Conservation (phyloP, 306 rosid genomes). For the Rosa chinensis region DNA sequence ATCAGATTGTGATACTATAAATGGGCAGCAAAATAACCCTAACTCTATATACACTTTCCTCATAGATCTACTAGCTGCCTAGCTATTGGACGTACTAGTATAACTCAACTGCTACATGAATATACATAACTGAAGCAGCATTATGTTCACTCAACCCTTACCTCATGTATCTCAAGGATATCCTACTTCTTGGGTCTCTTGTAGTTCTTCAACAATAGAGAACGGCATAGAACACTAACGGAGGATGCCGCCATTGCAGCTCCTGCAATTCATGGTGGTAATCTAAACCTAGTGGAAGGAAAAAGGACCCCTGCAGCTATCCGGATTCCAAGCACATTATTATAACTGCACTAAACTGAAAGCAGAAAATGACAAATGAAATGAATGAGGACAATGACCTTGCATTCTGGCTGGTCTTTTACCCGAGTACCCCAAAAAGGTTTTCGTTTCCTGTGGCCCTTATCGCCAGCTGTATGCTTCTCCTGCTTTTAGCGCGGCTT, state of each 20-base stretch:
- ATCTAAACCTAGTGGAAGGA: conserved; percentile 57
- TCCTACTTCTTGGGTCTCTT: conserved; percentile 61
- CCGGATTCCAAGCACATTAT: conserved; percentile 72
- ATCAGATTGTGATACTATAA: background rate
- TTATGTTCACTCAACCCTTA: conserved; percentile 38
- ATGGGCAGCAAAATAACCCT: background rate
- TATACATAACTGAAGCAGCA: background rate
- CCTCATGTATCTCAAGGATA: conserved; percentile 44
- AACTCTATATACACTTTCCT: background rate
- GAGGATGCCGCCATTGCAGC: conserved; percentile 98
- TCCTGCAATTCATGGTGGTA: conserved; percentile 95
- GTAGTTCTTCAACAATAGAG: conserved; percentile 65
- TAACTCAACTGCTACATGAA: background rate
- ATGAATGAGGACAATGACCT: too few relatives aligned
- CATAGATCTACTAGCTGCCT: background rate
- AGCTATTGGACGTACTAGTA: background rate
- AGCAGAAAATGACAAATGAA: conserved; percentile 41
- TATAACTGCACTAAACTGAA: too few relatives aligned
- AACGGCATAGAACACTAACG: conserved; percentile 79
- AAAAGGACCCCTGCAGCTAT: conserved; percentile 70
- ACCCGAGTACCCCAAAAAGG: too few relatives aligned
- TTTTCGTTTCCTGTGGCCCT: too few relatives aligned
- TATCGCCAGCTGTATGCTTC: too few relatives aligned
- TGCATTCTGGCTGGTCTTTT: too few relatives aligned
- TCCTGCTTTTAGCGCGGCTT: too few relatives aligned